These are phyloP conservation scores for Mycena chlorophos DNA, from an alignment of 768 basidiomycete genomes.

Conservation along the genomic window DNA sequence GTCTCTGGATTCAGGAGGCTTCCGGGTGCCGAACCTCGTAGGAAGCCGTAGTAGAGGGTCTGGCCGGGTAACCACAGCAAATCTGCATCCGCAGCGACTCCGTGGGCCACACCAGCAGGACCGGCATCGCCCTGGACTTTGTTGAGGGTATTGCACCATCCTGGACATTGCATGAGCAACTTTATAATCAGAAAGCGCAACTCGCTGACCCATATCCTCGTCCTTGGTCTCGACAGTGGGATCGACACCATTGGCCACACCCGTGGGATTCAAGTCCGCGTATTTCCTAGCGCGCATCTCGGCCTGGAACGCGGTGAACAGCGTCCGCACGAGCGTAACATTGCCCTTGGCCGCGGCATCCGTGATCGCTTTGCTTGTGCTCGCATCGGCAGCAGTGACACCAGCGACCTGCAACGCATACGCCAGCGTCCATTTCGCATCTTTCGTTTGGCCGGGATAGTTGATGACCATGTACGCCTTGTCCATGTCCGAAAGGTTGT, in stretches of 20 bases:
- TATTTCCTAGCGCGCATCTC: neutral
- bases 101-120: too few species aligned
- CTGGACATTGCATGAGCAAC: too few species aligned
- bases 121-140: too few species aligned
- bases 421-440: neutral
- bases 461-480: constrained; percentile 5
- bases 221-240: neutral
- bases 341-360: constrained; percentile 1
- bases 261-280: neutral
- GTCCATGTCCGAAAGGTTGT: constrained; percentile 15
- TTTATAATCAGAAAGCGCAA: too few species aligned
- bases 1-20: too few species aligned
- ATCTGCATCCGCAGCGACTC: too few species aligned
- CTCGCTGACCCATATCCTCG: too few species aligned
- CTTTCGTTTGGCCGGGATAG: neutral
- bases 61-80: too few species aligned
- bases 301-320: neutral
- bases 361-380: neutral
- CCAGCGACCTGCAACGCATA: constrained; percentile 6
- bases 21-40: too few species aligned
- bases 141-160: too few species aligned
- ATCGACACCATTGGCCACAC: neutral
- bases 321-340: neutral
- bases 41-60: too few species aligned
- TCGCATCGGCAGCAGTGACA: neutral